These are phyloP conservation scores for Acacia pycnantha DNA, from an alignment of 331 rosid genomes.

Conservation along the genomic window DNA sequence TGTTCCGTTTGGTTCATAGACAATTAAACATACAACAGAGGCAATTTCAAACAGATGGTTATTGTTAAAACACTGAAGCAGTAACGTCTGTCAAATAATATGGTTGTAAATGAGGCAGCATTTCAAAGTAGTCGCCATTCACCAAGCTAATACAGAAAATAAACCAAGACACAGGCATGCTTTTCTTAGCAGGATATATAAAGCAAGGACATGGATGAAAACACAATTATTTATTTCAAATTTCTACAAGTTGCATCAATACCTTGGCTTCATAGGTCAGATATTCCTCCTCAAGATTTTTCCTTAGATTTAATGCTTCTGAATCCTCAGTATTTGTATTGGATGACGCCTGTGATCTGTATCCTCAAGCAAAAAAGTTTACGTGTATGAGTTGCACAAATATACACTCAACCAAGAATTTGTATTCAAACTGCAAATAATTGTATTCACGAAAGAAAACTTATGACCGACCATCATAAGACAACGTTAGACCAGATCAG, in stretches of 20 bases:
- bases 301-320: constrained; percentile 63
- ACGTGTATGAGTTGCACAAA: neutral
- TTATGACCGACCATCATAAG: neutral
- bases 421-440: neutral
- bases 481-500: constrained; percentile 11
- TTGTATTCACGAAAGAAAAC: constrained; percentile 10
- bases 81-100: neutral
- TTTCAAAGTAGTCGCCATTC: constrained; percentile 21
- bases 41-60: neutral
- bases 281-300: constrained; percentile 93
- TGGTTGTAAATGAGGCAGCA: neutral
- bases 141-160: neutral
- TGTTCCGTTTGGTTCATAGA: neutral
- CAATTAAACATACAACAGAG: constrained; percentile 3
- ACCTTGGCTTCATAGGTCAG: constrained; percentile 87
- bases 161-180: constrained; percentile 12
- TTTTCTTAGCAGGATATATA: constrained; percentile 6
- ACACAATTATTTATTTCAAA: constrained; percentile 16
- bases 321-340: constrained; percentile 54
- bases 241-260: constrained; percentile 7
- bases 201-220: constrained; percentile 8
- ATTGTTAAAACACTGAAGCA: neutral
- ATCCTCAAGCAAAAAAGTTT: constrained; percentile 30
- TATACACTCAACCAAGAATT: neutral
- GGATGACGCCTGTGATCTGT: constrained; percentile 57